Evolutionary conservation across 495 filamentous ascomycete genomes (phyloP).

Genomic region (Patellaria atrata): DNA sequence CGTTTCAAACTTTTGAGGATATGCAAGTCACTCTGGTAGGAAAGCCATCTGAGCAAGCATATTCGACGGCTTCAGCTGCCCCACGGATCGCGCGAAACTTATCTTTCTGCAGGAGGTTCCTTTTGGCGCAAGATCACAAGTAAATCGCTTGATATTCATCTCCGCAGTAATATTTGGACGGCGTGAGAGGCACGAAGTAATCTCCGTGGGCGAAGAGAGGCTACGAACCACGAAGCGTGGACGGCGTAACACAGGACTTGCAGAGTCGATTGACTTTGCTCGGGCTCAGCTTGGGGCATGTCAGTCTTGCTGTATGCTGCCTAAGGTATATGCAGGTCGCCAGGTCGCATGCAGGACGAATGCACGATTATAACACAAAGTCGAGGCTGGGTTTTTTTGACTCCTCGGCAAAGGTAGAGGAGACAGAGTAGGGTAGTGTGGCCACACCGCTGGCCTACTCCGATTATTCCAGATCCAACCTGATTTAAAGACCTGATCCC

Average conservation of each 20-base stretch:
- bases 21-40: too few species aligned
- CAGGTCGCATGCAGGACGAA: too few species aligned
- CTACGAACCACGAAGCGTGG: conserved; percentile 6
- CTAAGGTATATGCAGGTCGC: too few species aligned
- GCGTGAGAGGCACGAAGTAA: conserved; percentile 6
- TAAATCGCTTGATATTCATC: conserved; percentile 1
- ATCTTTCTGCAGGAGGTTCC: not conserved
- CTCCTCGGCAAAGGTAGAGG: conserved; percentile 11
- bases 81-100: too few species aligned
- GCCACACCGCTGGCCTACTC: conserved; percentile 16
- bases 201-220: conserved; percentile 3
- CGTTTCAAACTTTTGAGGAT: too few species aligned
- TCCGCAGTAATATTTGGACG: not conserved
- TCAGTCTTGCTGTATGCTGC: conserved; percentile 10
- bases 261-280: conserved; percentile 18
- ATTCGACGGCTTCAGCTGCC: not conserved
- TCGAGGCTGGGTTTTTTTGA: conserved; percentile 15
- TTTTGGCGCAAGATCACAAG: not conserved
- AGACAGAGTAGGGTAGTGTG: conserved; percentile 15
- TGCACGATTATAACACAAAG: conserved; percentile 14
- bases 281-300: conserved; percentile 16
- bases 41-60: too few species aligned
- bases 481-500: conserved; percentile 13
- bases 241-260: conserved; percentile 9
- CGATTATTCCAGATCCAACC: conserved; percentile 15